phyloP scores from a whole-genome alignment of 2,329 filamentous ascomycete species.

The Leptodontidium sp. region DNA sequence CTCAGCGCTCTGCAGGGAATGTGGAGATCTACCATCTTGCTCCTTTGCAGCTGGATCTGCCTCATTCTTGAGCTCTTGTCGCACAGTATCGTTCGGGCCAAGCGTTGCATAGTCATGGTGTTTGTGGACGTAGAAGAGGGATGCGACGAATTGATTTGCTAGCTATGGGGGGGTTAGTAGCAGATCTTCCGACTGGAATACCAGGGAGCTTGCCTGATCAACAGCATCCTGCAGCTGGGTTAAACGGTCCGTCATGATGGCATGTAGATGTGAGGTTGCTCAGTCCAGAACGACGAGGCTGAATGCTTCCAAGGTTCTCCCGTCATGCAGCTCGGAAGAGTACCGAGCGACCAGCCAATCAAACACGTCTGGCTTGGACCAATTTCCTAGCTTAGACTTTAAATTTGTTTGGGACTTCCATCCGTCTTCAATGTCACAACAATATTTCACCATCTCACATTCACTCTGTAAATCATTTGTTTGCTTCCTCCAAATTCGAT shows the following conservation, averaged over 20 bases:
- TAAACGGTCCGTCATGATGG: constrained; percentile 74
- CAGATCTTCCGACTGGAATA: background rate
- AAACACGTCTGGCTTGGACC: background rate
- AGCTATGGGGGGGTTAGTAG: constrained; percentile 55
- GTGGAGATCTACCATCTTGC: constrained; percentile 32
- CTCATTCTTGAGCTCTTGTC: constrained; percentile 58
- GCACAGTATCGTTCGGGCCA: constrained; percentile 63
- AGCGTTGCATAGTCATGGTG: constrained; percentile 73
- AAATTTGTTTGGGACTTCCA: constrained; percentile 8
- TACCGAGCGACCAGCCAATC: constrained; percentile 9
- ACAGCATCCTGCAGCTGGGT: constrained; percentile 88
- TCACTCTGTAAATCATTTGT: background rate
- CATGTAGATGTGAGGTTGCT: constrained; percentile 21
- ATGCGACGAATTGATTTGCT: constrained; percentile 73
- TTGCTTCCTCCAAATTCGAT: background rate
- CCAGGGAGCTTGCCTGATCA: constrained; percentile 67
- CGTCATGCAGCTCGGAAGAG: constrained; percentile 14
- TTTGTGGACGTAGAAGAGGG: constrained; percentile 70
- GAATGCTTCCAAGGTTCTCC: constrained; percentile 12
- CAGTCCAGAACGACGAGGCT: constrained; percentile 32
- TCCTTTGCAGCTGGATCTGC: constrained; percentile 34
- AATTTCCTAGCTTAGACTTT: constrained; percentile 8
- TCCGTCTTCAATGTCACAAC: constrained; percentile 8
- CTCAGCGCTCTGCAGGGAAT: background rate
- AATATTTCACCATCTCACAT: background rate